Evolutionary conservation across 306 rosid species (phyloP).

Genomic region (Lotus japonicus): DNA sequence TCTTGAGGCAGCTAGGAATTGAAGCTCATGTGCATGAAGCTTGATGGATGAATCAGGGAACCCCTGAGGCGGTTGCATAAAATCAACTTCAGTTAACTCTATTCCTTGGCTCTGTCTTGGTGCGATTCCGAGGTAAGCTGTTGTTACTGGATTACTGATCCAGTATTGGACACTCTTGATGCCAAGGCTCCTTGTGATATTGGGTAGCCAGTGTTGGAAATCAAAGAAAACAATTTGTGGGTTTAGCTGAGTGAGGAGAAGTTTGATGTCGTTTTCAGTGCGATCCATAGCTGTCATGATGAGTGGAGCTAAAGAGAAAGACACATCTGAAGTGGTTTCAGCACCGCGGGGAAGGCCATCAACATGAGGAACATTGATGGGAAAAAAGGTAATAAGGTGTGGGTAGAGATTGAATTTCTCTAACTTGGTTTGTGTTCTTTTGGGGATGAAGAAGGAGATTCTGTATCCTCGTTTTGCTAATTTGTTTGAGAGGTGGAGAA

Average conservation of each 20-base stretch:
- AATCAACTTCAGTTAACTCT: neutral
- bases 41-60: neutral
- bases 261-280: conserved; percentile 13
- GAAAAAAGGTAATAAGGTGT: conserved; percentile 20
- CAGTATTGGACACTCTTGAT: conserved; percentile 10
- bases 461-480: conserved; percentile 17
- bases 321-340: conserved; percentile 30
- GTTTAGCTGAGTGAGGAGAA: neutral
- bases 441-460: conserved; percentile 22
- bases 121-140: neutral
- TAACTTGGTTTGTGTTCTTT: conserved; percentile 10
- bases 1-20: neutral
- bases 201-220: conserved; percentile 18
- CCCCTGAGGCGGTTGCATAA: neutral
- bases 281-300: conserved; percentile 16
- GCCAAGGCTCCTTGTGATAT: neutral
- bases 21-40: conserved; percentile 16
- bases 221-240: conserved; percentile 28
- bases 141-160: neutral
- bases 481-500: conserved; percentile 20
- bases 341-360: conserved; percentile 22
- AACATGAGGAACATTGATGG: conserved; percentile 18
- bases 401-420: conserved; percentile 14
- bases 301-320: neutral
- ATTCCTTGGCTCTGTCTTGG: neutral